phyloP scores from a whole-genome alignment of 116 monocot genomes.

The Cymodocea nodosa region DNA sequence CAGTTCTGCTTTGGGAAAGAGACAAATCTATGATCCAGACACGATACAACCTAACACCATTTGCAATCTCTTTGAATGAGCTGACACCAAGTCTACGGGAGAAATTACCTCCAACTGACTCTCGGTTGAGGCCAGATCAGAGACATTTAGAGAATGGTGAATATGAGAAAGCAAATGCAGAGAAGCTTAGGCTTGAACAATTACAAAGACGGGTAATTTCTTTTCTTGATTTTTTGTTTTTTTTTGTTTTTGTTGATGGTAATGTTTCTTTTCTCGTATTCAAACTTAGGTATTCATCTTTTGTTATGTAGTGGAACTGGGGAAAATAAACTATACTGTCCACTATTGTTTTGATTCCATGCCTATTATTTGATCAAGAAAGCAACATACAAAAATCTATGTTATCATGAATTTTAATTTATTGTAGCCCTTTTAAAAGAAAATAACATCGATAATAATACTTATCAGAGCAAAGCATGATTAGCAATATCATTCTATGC shows the following conservation, averaged over 20 bases:
- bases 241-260: not conserved
- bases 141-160: conserved; percentile 88
- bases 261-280: not conserved
- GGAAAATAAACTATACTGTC: too few relatives aligned
- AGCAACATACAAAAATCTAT: too few relatives aligned
- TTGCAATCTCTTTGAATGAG: conserved; percentile 91
- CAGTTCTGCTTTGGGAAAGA: conserved; percentile 74
- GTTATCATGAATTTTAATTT: too few relatives aligned
- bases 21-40: conserved; percentile 63
- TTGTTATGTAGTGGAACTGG: too few relatives aligned
- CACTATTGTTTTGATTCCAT: too few relatives aligned
- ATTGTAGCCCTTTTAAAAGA: not conserved
- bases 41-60: conserved; percentile 84
- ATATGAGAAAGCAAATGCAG: conserved; percentile 85
- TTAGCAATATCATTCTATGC: too few relatives aligned
- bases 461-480: too few relatives aligned
- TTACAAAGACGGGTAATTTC: conserved; percentile 78
- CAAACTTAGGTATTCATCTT: too few relatives aligned
- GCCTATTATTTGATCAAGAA: too few relatives aligned
- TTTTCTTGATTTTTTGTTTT: not conserved
- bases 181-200: conserved; percentile 94
- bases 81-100: conserved; percentile 38
- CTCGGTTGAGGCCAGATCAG: conserved; percentile 85
- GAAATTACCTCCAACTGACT: conserved; percentile 83
- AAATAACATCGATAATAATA: not conserved